phyloP scores from a whole-genome alignment of 495 filamentous ascomycete genomes.

The Neurospora pannonica region DNA sequence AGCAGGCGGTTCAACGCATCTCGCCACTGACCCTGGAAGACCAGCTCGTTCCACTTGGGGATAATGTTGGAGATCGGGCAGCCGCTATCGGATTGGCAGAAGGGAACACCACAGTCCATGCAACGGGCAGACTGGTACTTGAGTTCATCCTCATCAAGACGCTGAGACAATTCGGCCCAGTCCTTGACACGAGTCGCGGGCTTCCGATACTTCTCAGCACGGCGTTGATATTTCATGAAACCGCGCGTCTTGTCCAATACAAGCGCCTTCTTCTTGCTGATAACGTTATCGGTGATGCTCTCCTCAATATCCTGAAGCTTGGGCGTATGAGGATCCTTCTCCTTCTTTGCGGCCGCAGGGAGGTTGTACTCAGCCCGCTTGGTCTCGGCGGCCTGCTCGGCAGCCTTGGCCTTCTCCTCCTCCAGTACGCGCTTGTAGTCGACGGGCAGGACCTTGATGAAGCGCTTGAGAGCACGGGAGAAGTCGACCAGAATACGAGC shows the following conservation, averaged over 20 bases:
- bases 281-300: constrained; percentile 73
- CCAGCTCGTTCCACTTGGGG: constrained; percentile 95
- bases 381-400: constrained; percentile 69
- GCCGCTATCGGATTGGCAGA: constrained; percentile 95
- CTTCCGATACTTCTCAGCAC: constrained; percentile 89
- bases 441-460: constrained; percentile 89
- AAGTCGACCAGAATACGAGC: constrained; percentile 97
- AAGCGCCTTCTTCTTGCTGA: constrained; percentile 89
- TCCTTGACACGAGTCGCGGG: constrained; percentile 81
- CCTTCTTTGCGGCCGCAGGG: constrained; percentile 53
- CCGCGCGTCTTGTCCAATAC: constrained; percentile 96
- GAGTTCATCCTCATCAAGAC: constrained; percentile 90
- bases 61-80: constrained; percentile 99
- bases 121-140: constrained; percentile 98
- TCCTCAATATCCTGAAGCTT: constrained; percentile 94
- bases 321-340: constrained; percentile 61
- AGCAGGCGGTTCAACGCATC: constrained; percentile 91
- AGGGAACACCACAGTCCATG: constrained; percentile 99
- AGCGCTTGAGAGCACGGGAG: constrained; percentile 80
- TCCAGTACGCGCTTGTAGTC: constrained; percentile 94
- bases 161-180: constrained; percentile 86
- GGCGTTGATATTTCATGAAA: constrained; percentile 98
- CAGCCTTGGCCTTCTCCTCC: constrained; percentile 79
- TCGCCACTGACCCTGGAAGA: constrained; percentile 86
- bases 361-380: constrained; percentile 76